Evolutionary conservation across 352 stramenopile species (phyloP).

Genomic region (Pythium aquatile): DNA sequence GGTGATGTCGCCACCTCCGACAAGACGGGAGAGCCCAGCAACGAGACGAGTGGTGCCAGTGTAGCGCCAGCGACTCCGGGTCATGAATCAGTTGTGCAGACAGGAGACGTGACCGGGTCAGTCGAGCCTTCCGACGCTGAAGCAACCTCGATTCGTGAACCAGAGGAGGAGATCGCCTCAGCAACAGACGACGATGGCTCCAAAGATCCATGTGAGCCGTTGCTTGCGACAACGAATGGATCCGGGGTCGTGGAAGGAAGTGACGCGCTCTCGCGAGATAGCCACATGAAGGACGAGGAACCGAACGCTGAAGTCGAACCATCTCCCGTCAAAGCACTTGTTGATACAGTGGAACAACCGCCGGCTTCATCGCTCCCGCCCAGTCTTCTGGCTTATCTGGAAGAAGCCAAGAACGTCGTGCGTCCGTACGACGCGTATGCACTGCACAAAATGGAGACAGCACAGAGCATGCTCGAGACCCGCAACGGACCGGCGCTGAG

Average conservation of each 20-base stretch:
- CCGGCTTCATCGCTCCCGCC: conserved; percentile 6
- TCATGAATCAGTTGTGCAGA: background rate
- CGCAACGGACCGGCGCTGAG: conserved; percentile 62
- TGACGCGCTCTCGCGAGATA: background rate
- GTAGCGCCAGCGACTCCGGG: background rate
- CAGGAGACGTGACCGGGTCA: background rate
- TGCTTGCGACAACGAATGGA: background rate
- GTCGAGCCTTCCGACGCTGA: background rate
- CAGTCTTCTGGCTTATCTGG: conserved; percentile 36
- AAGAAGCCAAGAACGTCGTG: conserved; percentile 62
- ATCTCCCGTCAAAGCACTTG: background rate
- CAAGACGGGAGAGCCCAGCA: background rate
- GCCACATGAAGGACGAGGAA: background rate
- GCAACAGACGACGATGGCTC: background rate
- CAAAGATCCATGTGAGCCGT: background rate
- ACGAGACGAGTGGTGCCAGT: background rate
- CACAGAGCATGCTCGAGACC: conserved; percentile 52
- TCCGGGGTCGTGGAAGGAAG: background rate
- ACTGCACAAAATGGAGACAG: conserved; percentile 57
- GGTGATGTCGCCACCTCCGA: background rate
- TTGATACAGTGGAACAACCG: conserved; percentile 9
- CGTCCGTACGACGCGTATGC: conserved; percentile 73
- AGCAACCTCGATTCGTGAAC: background rate
- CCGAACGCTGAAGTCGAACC: background rate
- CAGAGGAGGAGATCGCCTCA: background rate